Conservation (phyloP, 176 grass and related monocot genomes). For the Oryza glaberrima region DNA sequence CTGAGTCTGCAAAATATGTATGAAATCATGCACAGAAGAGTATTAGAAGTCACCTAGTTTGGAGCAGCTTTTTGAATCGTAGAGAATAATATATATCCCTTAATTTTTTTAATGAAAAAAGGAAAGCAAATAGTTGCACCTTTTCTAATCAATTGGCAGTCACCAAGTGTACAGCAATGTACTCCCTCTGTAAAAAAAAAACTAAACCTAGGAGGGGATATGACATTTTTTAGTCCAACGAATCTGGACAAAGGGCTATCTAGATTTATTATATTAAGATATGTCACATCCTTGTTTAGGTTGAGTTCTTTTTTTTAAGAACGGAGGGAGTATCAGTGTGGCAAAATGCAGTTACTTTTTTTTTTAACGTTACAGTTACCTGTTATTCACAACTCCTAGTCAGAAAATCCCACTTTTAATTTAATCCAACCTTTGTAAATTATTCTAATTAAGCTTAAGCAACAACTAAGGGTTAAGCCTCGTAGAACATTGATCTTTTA, state of each 20-base stretch:
- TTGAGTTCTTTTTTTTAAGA: too few relatives aligned
- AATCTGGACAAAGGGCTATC: too few relatives aligned
- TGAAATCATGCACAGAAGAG: slow-evolving; percentile 1
- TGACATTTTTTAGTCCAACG: too few relatives aligned
- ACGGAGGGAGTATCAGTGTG: background rate
- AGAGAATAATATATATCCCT: background rate
- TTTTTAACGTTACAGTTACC: background rate
- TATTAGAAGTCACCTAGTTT: slow-evolving; percentile 10
- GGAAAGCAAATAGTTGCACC: background rate
- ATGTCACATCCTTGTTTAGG: too few relatives aligned
- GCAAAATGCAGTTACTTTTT: background rate
- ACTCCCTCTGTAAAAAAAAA: too few relatives aligned
- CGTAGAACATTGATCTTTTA: background rate
- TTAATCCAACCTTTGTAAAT: background rate
- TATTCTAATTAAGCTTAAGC: background rate
- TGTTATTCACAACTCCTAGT: background rate
- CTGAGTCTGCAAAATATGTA: slow-evolving; percentile 57
- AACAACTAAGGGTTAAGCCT: background rate
- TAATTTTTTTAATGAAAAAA: background rate
- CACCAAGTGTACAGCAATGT: background rate
- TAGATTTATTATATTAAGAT: too few relatives aligned
- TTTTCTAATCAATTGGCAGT: background rate
- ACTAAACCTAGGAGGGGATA: too few relatives aligned
- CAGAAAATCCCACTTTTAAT: background rate
- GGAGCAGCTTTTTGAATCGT: background rate